Evolutionary conservation across 805 yeast species (phyloP), one percentile per base, ranked within the genome.

Genomic region (Pichia phayaonensis): DNA sequence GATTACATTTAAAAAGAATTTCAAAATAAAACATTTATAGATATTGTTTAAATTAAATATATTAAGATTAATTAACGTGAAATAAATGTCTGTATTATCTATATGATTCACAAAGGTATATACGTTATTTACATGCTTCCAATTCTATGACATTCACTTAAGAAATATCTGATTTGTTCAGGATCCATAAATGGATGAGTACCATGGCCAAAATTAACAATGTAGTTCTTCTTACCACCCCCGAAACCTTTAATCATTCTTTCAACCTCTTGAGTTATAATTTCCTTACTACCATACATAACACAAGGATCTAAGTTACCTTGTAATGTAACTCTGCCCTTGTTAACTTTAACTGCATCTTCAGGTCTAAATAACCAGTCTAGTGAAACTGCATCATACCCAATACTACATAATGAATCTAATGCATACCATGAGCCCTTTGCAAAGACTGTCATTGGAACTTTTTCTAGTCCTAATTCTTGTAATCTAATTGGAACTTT

Each of bases 131-230:
- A 54, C 16, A 47, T 44, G 40, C 55, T 51, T 12, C 57, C 57
- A 43, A 52, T 26, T 46, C 57, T 47, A 36, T 55, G 57, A 23
- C 57, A 56, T 67, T 89, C 97, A 67, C 88, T 72, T 63, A 94
- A 73, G 71, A 94, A 94, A 69, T 81, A 87, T 53, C 80, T 82
- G 54, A 94, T 79, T 66, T 85, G 85, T 56, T 86, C 96, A 12
- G 98, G 96, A 56, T 88, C 85, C 96, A 94, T 90, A 70, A 87
- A 89, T 22, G 99, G 99, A 66, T 90, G 97, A 22, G 99, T 94
- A 18, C 99, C 99, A 61, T 94, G 99, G 44, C 99, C 99, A 63
- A 94, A 86, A 72, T 94, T 94, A 59, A 92, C 84, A 58, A 94
- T 92, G 71, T 94, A 94, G 61, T 84, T 78, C 62, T 86, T 81